Conservation (phyloP, 163 green algal species). For the Prototheca stagnorum region DNA sequence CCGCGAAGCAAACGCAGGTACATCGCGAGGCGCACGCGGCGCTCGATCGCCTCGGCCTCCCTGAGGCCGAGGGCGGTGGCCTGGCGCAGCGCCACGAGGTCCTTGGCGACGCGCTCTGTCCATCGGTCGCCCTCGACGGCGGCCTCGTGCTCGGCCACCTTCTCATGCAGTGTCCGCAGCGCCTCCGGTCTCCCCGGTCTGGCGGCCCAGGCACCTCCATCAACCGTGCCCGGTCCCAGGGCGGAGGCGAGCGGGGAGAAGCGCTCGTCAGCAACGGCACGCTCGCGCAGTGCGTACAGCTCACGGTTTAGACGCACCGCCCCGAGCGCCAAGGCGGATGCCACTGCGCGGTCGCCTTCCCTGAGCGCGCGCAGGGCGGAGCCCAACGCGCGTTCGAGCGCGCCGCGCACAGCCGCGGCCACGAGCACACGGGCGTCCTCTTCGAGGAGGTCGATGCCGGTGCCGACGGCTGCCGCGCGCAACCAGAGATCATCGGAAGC, state of each 20-base stretch:
- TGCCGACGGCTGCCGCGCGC: not conserved
- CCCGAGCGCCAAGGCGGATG: too few relatives aligned
- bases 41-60: slow-evolving; percentile 43
- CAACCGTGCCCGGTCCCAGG: slow-evolving; percentile 42
- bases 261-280: too few relatives aligned
- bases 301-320: too few relatives aligned
- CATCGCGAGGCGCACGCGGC: slow-evolving; percentile 35
- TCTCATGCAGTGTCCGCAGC: slow-evolving; percentile 24
- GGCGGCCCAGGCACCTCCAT: slow-evolving; percentile 34
- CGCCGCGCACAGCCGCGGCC: slow-evolving; percentile 16
- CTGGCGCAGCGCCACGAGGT: slow-evolving; percentile 44
- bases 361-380: too few relatives aligned
- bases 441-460: slow-evolving; percentile 28
- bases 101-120: slow-evolving; percentile 14
- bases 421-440: slow-evolving; percentile 34
- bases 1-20: slow-evolving; percentile 38
- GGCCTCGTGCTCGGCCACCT: not conserved
- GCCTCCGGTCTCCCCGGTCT: slow-evolving; percentile 31
- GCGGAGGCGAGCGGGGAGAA: slow-evolving; percentile 50
- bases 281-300: too few relatives aligned
- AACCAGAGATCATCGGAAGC: not conserved
- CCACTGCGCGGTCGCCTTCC: too few relatives aligned
- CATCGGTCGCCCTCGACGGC: not conserved
- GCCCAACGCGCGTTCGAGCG: slow-evolving; percentile 34
- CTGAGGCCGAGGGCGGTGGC: slow-evolving; percentile 60